Evolutionary conservation across 2,329 filamentous ascomycete species (phyloP), one percentile per base, ranked within the genome.

Genomic region (Rhinocladiella similis): DNA sequence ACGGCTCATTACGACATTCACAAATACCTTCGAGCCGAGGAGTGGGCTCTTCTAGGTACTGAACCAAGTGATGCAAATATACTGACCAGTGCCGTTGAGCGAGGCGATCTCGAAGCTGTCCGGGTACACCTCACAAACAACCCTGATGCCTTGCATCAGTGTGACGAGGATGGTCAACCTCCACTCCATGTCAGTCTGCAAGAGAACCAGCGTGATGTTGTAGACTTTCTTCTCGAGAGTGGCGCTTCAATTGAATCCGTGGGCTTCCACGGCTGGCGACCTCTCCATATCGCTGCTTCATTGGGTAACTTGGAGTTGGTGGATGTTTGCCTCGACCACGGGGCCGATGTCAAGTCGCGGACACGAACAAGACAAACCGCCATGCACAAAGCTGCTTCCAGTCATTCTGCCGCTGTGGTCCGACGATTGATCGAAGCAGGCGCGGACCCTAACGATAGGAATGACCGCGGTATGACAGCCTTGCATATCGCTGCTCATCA

Each of bases 401-500:
- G 60, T 18, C 27, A 46, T 13, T 61, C 55, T 6, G 41, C 62
- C 10, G 38, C 51, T 14, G 62, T 63, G 12, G 54, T 70, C 1
- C 63, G 61, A 16, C 55, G 54, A 7, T 65, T 78, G 9, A 63
- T 79, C 1, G 64, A 67, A 3, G 67, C 67, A 3, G 73, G 76
- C 3, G 74, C 74, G 0, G 65, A 77, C 65, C 63, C 71, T 0
- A 57, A 48, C 0, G 56, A 63, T 1, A 20, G 47, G 0, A 75
- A 73, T 0, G 12, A 66, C 3, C 68, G 75, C 5, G 71, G 71
- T 0, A 61, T 72, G 43, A 77, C 69, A 3, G 63, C 71, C 4
- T 65, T 80, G 3, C 76, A 79, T 46, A 50, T 79, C 16, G 73
- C 75, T 1, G 66, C 72, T 3, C 67, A 65, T 2, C 53, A 70